Evolutionary conservation across 768 basidiomycete species (phyloP).

Genomic region (Leccinum incarnatum): DNA sequence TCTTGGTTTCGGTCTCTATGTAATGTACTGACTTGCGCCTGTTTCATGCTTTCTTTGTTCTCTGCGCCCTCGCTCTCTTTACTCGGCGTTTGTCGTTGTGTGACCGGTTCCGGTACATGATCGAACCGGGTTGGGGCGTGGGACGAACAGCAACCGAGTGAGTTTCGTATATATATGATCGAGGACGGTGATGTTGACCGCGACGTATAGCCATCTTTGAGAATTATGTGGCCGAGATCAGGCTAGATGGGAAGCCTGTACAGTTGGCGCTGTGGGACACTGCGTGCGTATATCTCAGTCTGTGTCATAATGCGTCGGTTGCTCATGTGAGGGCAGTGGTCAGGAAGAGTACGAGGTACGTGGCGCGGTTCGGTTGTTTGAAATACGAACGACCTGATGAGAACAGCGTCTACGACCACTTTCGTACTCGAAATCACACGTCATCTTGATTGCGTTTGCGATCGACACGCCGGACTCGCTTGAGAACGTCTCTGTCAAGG

Average conservation of each 20-base stretch:
- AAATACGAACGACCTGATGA: background rate
- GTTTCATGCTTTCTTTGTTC: background rate
- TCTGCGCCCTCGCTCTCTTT: background rate
- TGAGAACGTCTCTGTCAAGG: constrained; percentile 94
- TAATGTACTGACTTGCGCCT: background rate
- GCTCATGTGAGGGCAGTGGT: constrained; percentile 51
- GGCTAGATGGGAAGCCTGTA: constrained; percentile 95
- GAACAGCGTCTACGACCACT: constrained; percentile 85
- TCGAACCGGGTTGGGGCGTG: background rate
- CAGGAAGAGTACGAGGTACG: constrained; percentile 63
- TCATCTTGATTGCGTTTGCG: constrained; percentile 96
- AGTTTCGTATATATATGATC: constrained; percentile 12
- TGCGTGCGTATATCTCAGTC: constrained; percentile 61
- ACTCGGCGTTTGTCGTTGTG: background rate
- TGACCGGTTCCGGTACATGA: background rate
- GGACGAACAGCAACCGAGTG: constrained; percentile 46
- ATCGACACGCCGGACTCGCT: constrained; percentile 96
- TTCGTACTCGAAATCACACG: constrained; percentile 97
- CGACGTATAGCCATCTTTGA: constrained; percentile 74
- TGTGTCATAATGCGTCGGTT: background rate
- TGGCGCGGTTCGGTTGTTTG: background rate
- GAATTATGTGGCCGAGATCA: constrained; percentile 98
- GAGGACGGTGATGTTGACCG: background rate
- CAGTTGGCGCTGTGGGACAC: constrained; percentile 99
- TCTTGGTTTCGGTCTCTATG: background rate